Conservation (phyloP, 257 asterid genomes). For the Leptodermis oblonga region DNA sequence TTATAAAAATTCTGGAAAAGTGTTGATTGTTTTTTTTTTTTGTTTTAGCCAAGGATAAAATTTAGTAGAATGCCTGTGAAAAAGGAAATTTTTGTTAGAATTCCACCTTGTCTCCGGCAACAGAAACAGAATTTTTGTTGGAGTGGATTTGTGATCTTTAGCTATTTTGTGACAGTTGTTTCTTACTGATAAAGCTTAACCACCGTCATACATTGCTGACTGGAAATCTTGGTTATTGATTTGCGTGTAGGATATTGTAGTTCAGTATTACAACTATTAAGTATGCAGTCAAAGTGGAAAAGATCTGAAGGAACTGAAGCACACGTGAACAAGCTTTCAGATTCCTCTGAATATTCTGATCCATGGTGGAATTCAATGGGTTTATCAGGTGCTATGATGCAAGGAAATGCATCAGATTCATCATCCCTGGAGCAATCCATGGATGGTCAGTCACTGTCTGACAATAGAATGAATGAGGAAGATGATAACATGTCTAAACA, state of each 20-base stretch:
- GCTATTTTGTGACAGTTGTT: background rate
- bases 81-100: background rate
- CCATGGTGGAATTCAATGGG: constrained; percentile 52
- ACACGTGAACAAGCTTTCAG: constrained; percentile 30
- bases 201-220: constrained; percentile 4
- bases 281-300: constrained; percentile 60
- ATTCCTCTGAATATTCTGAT: constrained; percentile 38
- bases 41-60: background rate
- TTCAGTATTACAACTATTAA: constrained; percentile 19
- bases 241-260: constrained; percentile 18
- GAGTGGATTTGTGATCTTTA: background rate
- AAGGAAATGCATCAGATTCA: constrained; percentile 61
- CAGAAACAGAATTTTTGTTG: background rate
- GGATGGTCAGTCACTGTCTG: constrained; percentile 70
- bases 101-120: background rate
- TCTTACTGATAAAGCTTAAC: background rate
- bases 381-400: constrained; percentile 38
- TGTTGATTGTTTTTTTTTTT: background rate
- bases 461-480: constrained; percentile 50
- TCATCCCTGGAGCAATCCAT: constrained; percentile 64
- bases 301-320: constrained; percentile 39
- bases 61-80: background rate
- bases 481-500: constrained; percentile 50
- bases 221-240: constrained; percentile 14
- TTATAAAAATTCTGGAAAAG: background rate